These are phyloP conservation scores for Starmerella vitae DNA, from an alignment of 805 yeast species.

Conservation along the genomic window DNA sequence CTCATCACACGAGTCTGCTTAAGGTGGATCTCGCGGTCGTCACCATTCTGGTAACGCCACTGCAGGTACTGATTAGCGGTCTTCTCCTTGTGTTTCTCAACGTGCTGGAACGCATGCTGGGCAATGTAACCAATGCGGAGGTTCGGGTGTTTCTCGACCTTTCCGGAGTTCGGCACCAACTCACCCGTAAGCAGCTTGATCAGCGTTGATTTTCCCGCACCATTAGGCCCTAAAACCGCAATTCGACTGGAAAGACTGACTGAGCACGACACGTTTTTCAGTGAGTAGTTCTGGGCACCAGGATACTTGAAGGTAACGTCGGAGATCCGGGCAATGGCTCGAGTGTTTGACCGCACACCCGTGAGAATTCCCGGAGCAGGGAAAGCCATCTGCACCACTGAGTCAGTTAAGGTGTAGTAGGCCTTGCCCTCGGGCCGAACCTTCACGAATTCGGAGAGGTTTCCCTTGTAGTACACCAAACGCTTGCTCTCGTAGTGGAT, in stretches of 20 bases:
- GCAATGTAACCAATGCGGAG: conserved; percentile 97
- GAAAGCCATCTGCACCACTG: conserved; percentile 91
- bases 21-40: conserved; percentile 88
- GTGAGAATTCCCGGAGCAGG: conserved; percentile 96
- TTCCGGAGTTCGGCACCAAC: conserved; percentile 70
- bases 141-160: conserved; percentile 94
- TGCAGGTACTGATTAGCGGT: conserved; percentile 96
- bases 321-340: conserved; percentile 81
- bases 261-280: conserved; percentile 71
- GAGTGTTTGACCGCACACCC: conserved; percentile 91
- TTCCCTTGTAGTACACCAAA: conserved; percentile 90
- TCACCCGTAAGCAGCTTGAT: conserved; percentile 91
- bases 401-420: conserved; percentile 84
- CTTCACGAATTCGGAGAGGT: conserved; percentile 80
- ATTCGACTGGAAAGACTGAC: conserved; percentile 91
- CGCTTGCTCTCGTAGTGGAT: conserved; percentile 93
- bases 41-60: conserved; percentile 97
- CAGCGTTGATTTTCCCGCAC: conserved; percentile 96
- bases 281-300: conserved; percentile 73
- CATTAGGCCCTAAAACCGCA: conserved; percentile 93
- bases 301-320: conserved; percentile 84
- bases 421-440: conserved; percentile 93
- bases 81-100: conserved; percentile 91
- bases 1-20: conserved; percentile 85
- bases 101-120: conserved; percentile 96